Percentiles rank a stretch among this genome's conserved stretches.
These are phyloP conservation scores for Hsuehochloa calcarea DNA, from an alignment of 176 grass and related monocot genomes.

Conservation along the genomic window DNA sequence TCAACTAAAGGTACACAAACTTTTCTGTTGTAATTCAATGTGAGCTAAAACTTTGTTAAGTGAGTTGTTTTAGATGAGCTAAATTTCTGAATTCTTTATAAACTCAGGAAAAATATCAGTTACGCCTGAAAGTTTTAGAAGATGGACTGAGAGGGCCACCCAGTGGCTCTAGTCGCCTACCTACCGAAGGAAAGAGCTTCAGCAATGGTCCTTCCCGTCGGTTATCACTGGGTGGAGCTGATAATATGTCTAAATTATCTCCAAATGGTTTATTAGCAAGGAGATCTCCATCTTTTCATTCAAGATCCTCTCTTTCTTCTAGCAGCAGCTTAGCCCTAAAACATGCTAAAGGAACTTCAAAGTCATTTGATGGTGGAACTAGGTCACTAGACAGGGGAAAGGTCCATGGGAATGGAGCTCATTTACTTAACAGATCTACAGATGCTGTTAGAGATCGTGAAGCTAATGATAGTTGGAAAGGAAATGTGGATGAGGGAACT, in stretches of 20 bases:
- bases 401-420: conserved; percentile 55
- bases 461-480: conserved; percentile 64
- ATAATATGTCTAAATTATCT: conserved; percentile 73
- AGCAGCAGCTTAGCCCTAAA: conserved; percentile 84
- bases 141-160: conserved; percentile 81
- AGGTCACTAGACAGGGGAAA: conserved; percentile 84
- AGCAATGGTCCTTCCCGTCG: conserved; percentile 85
- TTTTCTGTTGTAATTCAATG: conserved; percentile 17
- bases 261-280: conserved; percentile 76
- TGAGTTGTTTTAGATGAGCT: conserved; percentile 22
- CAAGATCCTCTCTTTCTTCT: conserved; percentile 84
- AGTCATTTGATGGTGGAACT: conserved; percentile 98
- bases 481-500: conserved; percentile 54
- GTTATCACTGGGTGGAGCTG: conserved; percentile 81
- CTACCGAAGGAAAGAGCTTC: conserved; percentile 67
- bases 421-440: conserved; percentile 83
- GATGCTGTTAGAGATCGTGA: conserved; percentile 65
- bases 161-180: conserved; percentile 61
- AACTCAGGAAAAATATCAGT: conserved; percentile 86
- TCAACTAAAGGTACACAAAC: conserved; percentile 72
- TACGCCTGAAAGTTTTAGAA: conserved; percentile 96
- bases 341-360: conserved; percentile 93
- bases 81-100: conserved; percentile 11
- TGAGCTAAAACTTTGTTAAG: conserved; percentile 18
- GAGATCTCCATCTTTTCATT: conserved; percentile 92